Conservation (phyloP, 2,329 filamentous ascomycete genomes). For the Colletotrichum aenigma region DNA sequence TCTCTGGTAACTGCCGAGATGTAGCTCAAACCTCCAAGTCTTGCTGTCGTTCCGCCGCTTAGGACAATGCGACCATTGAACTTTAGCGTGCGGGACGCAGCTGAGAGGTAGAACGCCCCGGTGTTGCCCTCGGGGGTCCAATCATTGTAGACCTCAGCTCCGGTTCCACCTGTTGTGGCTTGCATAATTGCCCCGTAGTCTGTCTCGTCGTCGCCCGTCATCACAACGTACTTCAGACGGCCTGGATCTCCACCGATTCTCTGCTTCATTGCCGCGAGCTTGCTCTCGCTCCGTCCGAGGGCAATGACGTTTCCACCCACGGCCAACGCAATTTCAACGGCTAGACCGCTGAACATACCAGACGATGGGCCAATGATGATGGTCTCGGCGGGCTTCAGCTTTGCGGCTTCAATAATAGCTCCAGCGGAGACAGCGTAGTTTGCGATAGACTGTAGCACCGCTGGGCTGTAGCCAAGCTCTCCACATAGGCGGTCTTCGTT, state of each 20-base stretch:
- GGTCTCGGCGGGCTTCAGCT: constrained; percentile 49
- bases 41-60: background rate
- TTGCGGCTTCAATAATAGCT: constrained; percentile 41
- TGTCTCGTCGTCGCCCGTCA: background rate
- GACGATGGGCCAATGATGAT: constrained; percentile 55
- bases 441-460: constrained; percentile 42
- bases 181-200: background rate
- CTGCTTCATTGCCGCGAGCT: background rate
- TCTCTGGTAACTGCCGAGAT: background rate
- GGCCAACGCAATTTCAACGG: constrained; percentile 49
- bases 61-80: background rate
- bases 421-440: constrained; percentile 46
- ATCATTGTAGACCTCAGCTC: background rate
- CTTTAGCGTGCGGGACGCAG: background rate
- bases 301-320: constrained; percentile 59
- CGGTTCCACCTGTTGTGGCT: background rate
- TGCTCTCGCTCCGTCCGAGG: constrained; percentile 44
- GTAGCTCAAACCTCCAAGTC: background rate
- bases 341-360: constrained; percentile 51
- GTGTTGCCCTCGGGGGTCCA: background rate
- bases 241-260: background rate
- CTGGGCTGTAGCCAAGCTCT: constrained; percentile 41
- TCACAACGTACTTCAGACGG: background rate
- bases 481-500: constrained; percentile 28
- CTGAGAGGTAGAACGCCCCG: background rate